Conservation (phyloP, 441 rosid genomes). For the Erysimum pusillum region DNA sequence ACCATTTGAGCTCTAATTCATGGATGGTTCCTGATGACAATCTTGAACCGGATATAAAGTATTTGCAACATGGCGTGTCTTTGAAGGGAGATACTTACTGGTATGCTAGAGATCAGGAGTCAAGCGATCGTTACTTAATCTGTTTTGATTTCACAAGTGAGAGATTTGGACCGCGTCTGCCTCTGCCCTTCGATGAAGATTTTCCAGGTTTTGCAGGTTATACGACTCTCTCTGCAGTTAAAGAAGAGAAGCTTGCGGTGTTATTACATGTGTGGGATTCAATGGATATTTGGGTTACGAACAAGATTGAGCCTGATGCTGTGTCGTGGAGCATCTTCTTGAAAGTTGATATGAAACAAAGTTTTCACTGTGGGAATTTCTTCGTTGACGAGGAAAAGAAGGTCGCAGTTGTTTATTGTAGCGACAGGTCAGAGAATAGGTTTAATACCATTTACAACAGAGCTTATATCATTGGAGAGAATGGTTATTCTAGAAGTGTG, state of each 20-base stretch:
- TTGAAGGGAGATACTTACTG: conserved; percentile 17
- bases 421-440: background rate
- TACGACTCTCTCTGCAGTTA: background rate
- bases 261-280: background rate
- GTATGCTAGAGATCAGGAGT: background rate
- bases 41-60: background rate
- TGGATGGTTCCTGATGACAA: background rate
- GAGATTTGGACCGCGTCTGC: conserved; percentile 16
- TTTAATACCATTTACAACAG: background rate
- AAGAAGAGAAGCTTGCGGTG: background rate
- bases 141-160: conserved; percentile 24
- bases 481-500: background rate
- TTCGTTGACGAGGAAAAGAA: conserved; percentile 25
- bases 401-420: background rate
- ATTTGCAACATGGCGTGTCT: background rate
- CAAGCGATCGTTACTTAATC: background rate
- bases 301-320: background rate
- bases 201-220: background rate
- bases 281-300: conserved; percentile 5
- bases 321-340: conserved; percentile 28
- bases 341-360: background rate
- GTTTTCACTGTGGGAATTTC: background rate
- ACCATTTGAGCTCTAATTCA: conserved; percentile 5
- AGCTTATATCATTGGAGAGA: conserved; percentile 19
- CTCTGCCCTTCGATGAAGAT: background rate